Evolutionary conservation across 2,329 filamentous ascomycete genomes (phyloP).

Genomic region (Scytalidium lignicola): DNA sequence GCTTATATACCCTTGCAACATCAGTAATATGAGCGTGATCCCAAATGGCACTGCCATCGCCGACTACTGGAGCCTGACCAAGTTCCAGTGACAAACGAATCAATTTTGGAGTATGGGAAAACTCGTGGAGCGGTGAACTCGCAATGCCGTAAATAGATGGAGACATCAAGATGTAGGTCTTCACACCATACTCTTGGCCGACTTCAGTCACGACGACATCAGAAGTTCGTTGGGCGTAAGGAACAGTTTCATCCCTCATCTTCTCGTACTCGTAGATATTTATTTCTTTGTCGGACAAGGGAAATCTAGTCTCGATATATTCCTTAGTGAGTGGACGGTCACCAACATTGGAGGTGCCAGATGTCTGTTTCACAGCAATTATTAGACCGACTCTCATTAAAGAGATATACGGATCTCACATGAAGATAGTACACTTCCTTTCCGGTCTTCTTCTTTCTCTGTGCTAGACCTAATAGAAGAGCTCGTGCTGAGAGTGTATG

Average conservation of each 20-base stretch:
- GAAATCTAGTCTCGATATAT: conserved; percentile 22
- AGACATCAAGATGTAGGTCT: conserved; percentile 40
- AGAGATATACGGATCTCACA: conserved; percentile 11
- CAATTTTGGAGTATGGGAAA: conserved; percentile 33
- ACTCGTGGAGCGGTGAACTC: conserved; percentile 33
- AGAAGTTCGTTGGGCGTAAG: conserved; percentile 39
- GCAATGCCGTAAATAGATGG: conserved; percentile 43
- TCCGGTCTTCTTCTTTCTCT: conserved; percentile 31
- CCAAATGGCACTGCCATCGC: neutral
- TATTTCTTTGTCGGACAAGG: conserved; percentile 36
- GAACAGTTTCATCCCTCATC: conserved; percentile 28
- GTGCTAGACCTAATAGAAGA: conserved; percentile 36
- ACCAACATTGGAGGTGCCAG: conserved; percentile 38
- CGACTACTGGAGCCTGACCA: neutral
- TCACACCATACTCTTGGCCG: conserved; percentile 34
- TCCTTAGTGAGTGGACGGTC: conserved; percentile 34
- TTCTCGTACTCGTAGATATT: conserved; percentile 38
- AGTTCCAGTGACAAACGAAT: conserved; percentile 13
- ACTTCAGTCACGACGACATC: conserved; percentile 38
- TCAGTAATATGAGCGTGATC: conserved; percentile 1
- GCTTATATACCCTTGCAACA: neutral
- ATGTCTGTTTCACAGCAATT: conserved; percentile 23
- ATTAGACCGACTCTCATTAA: neutral
- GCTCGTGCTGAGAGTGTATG: conserved; percentile 33
- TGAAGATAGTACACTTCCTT: conserved; percentile 36